Percentiles rank a stretch among this genome's conserved stretches.
Conservation (phyloP, 441 rosid genomes). For the Hura crepitans region DNA sequence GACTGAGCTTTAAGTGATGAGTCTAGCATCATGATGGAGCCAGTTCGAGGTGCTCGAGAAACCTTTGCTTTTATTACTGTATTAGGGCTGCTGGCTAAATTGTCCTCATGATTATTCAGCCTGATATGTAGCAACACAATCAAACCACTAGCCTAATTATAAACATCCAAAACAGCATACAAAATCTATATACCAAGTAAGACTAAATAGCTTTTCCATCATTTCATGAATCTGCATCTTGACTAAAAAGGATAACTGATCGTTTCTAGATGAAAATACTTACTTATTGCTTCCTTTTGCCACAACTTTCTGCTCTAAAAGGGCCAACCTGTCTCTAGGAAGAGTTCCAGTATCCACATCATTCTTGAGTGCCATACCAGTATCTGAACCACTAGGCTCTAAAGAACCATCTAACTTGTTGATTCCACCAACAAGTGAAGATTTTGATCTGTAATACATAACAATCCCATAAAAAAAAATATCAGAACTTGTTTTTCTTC, state of each 20-base stretch:
- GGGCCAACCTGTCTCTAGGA: constrained; percentile 48
- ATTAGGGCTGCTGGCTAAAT: constrained; percentile 46
- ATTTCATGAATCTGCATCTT: constrained; percentile 9
- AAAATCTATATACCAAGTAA: background rate
- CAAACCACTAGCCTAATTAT: constrained; percentile 20
- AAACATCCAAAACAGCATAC: constrained; percentile 4
- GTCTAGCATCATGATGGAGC: constrained; percentile 58
- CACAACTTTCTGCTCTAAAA: constrained; percentile 49
- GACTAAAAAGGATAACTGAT: constrained; percentile 3
- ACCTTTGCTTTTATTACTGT: constrained; percentile 57
- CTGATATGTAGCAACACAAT: constrained; percentile 36
- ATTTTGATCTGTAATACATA: constrained; percentile 54
- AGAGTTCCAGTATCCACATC: constrained; percentile 53
- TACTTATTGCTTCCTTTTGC: constrained; percentile 61
- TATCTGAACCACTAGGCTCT: constrained; percentile 54
- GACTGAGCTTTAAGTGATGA: constrained; percentile 56
- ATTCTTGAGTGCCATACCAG: constrained; percentile 43
- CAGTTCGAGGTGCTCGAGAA: constrained; percentile 68
- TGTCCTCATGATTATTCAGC: constrained; percentile 53
- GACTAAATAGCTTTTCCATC: constrained; percentile 3
- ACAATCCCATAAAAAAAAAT: constrained; percentile 12
- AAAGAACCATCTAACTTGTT: constrained; percentile 56
- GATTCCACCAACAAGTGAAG: constrained; percentile 47
- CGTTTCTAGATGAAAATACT: constrained; percentile 26
- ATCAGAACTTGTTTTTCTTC: background rate